Evolutionary conservation across 768 basidiomycete genomes (phyloP), one percentile per base, ranked within the genome.

Genomic region (Mycena vitilis): DNA sequence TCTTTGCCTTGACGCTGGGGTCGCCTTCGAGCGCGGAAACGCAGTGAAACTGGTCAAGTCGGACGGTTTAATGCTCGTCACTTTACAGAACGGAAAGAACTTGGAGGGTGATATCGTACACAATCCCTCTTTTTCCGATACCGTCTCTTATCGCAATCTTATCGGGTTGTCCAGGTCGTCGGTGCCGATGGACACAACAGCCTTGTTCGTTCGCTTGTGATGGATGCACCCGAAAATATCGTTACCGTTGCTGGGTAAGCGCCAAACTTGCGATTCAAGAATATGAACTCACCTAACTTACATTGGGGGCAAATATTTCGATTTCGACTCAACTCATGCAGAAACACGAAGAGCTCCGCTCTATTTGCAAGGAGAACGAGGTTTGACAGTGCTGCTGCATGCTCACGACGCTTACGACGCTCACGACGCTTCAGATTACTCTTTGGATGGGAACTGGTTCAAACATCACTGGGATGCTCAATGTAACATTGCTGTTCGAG

Each of bases 111-210:
- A 56, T 42, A 60, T 69, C 5, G 68, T 69, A 37, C 2, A 63
- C 48, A 6, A 5, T 3, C 9, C 48, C 38, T 22, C 25, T 49
- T 34, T 37, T 16, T 49, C 18, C 37, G 7, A 52, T 18, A 4
- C 20, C 18, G 40, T 25, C 16, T 30, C 45, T 45, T n/a, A 49
- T 16, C 23, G 30, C 30, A 30, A 30, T 30, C 30, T 30, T 30
- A 30, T 30, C 30, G 30, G 30, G 30, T 36, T 42, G 16, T 44
- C 23, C 38, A 70, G 69, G 63, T 70, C 37, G 44, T 73, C 2
- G 71, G 71, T 20, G 71, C 69, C 23, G 71, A 73, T 59, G 71
- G 71, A 5, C 62, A 86, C 49, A 86, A 86, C 76, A 85, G 85
- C 69, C 60, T 78, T 16, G 57, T 68, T 8, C 71, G 71, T 11